Percentiles rank a stretch among this genome's conserved stretches.
Evolutionary conservation across 1,284 basidiomycete genomes (phyloP).

Genomic region (Fistulina hepatica): DNA sequence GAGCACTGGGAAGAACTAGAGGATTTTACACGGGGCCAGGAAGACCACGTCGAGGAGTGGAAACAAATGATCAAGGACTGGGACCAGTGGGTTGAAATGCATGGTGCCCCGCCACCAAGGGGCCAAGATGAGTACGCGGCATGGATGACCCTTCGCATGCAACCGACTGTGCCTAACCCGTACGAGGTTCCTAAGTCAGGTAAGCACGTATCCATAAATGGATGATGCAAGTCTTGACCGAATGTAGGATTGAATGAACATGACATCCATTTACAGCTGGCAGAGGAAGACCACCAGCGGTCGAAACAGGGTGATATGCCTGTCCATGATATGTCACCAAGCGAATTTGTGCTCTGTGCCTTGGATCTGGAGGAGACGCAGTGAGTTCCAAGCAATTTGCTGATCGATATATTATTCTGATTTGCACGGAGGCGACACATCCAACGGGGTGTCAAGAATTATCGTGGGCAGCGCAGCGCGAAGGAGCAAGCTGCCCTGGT

Average conservation of each 20-base stretch:
- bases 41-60: background rate
- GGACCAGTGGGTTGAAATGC: too few relatives aligned
- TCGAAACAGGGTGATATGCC: background rate
- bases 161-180: conserved; percentile 2
- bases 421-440: background rate
- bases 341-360: conserved; percentile 1
- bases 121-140: conserved; percentile 1
- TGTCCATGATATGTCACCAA: background rate
- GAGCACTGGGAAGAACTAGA: background rate
- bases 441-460: background rate
- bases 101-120: too few relatives aligned
- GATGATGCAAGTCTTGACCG: background rate
- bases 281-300: background rate
- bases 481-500: too few relatives aligned
- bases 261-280: background rate
- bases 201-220: background rate
- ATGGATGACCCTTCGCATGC: background rate
- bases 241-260: conserved; percentile 1
- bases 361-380: conserved; percentile 8
- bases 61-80: too few relatives aligned
- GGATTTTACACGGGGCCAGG: background rate
- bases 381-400: conserved; percentile 1
- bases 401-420: background rate
- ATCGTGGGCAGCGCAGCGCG: background rate
- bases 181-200: background rate